A percentile compares a stretch with the other conserved stretches of the same genome.
These are phyloP conservation scores for Ceratonia siliqua DNA, from an alignment of 306 rosid species.

Conservation along the genomic window DNA sequence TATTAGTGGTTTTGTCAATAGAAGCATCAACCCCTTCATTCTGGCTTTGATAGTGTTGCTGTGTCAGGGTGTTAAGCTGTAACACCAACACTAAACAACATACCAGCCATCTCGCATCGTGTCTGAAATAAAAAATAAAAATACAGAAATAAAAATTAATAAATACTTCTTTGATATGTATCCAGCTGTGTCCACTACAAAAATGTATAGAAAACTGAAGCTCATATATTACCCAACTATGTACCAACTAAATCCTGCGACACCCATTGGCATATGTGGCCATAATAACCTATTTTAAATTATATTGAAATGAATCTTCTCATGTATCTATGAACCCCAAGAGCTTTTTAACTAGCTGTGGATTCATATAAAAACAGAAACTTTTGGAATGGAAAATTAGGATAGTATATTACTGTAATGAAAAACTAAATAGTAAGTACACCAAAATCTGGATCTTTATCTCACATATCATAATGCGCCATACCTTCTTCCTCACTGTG, in stretches of 20 bases:
- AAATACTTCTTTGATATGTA: background rate
- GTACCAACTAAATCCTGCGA: no score
- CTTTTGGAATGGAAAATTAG: background rate
- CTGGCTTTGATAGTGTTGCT: background rate
- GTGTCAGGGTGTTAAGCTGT: background rate
- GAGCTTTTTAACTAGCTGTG: background rate
- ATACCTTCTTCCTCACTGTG: constrained; percentile 88
- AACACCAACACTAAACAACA: background rate
- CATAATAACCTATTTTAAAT: background rate
- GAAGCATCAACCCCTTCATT: background rate
- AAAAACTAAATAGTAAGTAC: background rate
- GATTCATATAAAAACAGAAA: background rate
- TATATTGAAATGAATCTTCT: background rate
- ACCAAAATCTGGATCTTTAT: constrained; percentile 6
- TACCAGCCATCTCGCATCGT: background rate
- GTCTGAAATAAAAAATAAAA: background rate
- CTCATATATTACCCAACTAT: no score
- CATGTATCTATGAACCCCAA: background rate
- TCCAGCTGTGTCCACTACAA: background rate
- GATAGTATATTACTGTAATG: background rate
- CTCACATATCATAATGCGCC: constrained; percentile 31
- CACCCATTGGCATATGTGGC: background rate
- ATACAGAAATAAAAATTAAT: background rate
- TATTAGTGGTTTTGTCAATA: background rate
- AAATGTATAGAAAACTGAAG: no score